Conservation (phyloP, 2,329 filamentous ascomycete species). For the Pseudopyricularia javanii region DNA sequence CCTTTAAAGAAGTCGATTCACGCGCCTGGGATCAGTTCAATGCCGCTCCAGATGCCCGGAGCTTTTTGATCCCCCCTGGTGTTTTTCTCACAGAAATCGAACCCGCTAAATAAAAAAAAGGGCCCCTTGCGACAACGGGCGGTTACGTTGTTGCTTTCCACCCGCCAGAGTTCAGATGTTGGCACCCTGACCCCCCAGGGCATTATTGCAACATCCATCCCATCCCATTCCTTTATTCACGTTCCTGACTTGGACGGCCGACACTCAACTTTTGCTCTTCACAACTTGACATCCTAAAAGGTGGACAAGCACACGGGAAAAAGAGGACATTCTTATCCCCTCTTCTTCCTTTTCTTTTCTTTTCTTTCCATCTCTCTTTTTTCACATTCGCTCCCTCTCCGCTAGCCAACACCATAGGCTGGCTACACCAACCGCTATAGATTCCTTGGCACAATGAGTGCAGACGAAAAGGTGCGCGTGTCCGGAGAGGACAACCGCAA, state of each 20-base stretch:
- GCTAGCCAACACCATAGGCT: background rate
- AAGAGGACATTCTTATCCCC: background rate
- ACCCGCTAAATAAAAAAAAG: background rate
- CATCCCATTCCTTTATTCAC: too few species aligned
- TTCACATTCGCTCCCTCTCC: background rate
- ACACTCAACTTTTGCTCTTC: too few species aligned
- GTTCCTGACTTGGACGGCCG: too few species aligned
- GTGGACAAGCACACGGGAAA: too few species aligned
- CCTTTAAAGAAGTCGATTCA: too few species aligned
- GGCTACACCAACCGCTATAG: background rate
- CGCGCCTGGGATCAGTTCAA: too few species aligned
- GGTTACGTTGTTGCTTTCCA: background rate
- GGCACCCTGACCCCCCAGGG: background rate
- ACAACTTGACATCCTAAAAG: too few species aligned
- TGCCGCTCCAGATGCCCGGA: too few species aligned
- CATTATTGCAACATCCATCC: background rate
- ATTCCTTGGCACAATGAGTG: constrained; percentile 34
- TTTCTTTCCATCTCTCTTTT: background rate
- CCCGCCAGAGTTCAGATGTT: background rate
- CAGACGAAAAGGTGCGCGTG: constrained; percentile 70
- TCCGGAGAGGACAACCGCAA: constrained; percentile 59
- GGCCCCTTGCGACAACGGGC: background rate
- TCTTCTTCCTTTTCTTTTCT: background rate
- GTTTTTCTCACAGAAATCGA: background rate
- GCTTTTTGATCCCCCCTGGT: too few species aligned